Conservation (phyloP, 148 eudicot genomes). For the Persicaria tinctoria region DNA sequence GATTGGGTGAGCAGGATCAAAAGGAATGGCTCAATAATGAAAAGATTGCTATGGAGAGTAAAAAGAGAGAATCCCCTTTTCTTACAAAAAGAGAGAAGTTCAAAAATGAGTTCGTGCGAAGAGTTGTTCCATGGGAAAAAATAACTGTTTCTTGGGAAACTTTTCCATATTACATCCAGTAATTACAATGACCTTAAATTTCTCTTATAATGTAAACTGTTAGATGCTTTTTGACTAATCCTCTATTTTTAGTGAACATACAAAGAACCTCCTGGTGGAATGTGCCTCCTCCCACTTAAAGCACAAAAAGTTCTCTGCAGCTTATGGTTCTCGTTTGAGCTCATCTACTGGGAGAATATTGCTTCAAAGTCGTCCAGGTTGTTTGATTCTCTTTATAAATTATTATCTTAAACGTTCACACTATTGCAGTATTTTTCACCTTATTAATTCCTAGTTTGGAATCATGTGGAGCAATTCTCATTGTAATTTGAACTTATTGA, state of each 20-base stretch:
- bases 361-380: constrained; percentile 95
- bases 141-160: constrained; percentile 87
- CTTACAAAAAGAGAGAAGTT: constrained; percentile 65
- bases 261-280: constrained; percentile 73
- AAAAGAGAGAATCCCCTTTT: constrained; percentile 81
- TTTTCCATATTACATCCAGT: constrained; percentile 89
- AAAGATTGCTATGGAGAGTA: constrained; percentile 71
- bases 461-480: background rate
- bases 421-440: background rate
- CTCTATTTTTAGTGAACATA: constrained; percentile 53
- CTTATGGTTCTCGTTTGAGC: constrained; percentile 64
- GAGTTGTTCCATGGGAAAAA: constrained; percentile 93
- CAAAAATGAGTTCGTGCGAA: constrained; percentile 74
- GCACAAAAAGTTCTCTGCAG: constrained; percentile 46
- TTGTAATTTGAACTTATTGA: background rate
- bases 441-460: background rate
- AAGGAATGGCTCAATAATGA: constrained; percentile 88
- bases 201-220: constrained; percentile 7
- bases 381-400: constrained; percentile 5
- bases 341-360: constrained; percentile 89
- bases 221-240: constrained; percentile 12
- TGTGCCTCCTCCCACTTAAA: constrained; percentile 83
- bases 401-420: background rate
- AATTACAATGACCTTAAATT: constrained; percentile 20
- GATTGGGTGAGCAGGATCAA: constrained; percentile 87